These are phyloP conservation scores for Boeremia exigua DNA, from an alignment of 2,329 filamentous ascomycete species.

Conservation along the genomic window DNA sequence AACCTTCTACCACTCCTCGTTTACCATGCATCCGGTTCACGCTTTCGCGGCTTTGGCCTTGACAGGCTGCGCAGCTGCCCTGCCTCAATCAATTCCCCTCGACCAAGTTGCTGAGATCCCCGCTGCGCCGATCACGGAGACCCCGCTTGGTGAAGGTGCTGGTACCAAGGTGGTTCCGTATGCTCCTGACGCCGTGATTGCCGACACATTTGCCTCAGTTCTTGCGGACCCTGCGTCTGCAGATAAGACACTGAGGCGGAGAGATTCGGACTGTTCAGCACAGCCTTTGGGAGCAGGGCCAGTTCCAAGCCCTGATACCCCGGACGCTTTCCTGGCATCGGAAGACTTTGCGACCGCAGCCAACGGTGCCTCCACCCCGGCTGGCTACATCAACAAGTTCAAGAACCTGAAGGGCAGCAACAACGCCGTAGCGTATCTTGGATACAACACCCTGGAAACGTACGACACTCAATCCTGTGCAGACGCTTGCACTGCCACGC, in stretches of 20 bases:
- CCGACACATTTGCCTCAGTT: not conserved
- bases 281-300: not conserved
- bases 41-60: not conserved
- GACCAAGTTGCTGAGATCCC: not conserved
- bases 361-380: not conserved
- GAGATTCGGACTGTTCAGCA: not conserved
- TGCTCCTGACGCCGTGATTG: not conserved
- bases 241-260: not conserved
- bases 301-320: not conserved
- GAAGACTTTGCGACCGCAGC: not conserved
- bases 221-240: not conserved
- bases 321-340: not conserved
- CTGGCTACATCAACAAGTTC: not conserved
- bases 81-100: not conserved
- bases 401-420: not conserved
- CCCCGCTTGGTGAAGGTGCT: not conserved
- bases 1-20: not conserved
- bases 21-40: not conserved
- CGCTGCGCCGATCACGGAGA: not conserved
- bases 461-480: not conserved
- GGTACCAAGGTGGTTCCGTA: not conserved
- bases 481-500: not conserved
- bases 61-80: not conserved
- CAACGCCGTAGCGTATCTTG: not conserved
- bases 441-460: not conserved